Conservation (phyloP, 169 alveolate genomes). For the Miamiensis avidus region DNA sequence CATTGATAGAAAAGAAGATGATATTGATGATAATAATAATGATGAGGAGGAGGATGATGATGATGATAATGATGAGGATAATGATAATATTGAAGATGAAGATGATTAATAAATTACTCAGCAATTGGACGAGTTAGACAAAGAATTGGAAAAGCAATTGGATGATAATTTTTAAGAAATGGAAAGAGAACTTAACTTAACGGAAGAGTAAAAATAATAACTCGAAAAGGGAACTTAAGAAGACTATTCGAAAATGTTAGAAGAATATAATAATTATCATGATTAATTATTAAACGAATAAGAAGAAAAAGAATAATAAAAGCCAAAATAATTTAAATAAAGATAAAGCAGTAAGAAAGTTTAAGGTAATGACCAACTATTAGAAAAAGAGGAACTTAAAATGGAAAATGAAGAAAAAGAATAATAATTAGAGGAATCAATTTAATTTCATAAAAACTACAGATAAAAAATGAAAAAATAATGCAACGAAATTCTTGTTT, state of each 20-base stretch:
- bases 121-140: neutral
- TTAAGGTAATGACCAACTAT: no score
- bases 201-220: no score
- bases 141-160: neutral
- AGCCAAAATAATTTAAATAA: neutral
- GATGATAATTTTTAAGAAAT: no score
- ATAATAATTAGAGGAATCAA: no score
- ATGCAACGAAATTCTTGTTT: no score
- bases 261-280: no score
- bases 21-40: no score
- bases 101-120: neutral
- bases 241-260: neutral
- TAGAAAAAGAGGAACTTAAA: no score
- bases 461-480: no score
- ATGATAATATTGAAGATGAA: neutral
- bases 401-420: no score
- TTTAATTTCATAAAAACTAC: no score
- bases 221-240: neutral
- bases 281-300: neutral
- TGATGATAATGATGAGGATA: neutral
- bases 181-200: neutral
- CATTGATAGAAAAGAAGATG: neutral
- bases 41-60: neutral
- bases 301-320: neutral
- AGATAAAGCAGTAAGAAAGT: neutral